Percentiles rank a stretch among this genome's conserved stretches.
These are phyloP conservation scores for Dictyostelium citrinum DNA, from an alignment of 78 protist species.

Conservation along the genomic window DNA sequence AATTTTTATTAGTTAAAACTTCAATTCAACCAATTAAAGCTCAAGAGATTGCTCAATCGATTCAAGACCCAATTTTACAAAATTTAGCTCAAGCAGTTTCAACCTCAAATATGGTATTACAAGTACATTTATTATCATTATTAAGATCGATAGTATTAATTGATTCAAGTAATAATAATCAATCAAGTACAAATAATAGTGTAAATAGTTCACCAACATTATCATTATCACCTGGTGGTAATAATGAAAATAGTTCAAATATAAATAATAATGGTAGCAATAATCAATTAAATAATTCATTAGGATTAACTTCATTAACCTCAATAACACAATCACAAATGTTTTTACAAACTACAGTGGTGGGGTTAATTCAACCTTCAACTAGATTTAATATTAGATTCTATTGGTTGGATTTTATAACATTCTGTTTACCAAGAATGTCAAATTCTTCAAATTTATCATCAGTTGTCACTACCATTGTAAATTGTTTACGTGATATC, in stretches of 20 bases:
- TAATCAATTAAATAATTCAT: background rate
- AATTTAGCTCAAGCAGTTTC: constrained; percentile 72
- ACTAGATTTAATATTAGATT: constrained; percentile 65
- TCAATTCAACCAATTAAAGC: constrained; percentile 41
- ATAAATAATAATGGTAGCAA: background rate
- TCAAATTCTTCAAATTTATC: constrained; percentile 19
- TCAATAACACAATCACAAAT: constrained; percentile 67
- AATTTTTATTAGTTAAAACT: constrained; percentile 35
- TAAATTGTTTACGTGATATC: constrained; percentile 75
- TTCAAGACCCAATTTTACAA: constrained; percentile 72
- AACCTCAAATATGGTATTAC: constrained; percentile 58
- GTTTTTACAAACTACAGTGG: constrained; percentile 75
- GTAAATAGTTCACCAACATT: background rate
- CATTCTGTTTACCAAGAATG: constrained; percentile 74
- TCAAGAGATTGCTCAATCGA: constrained; percentile 51
- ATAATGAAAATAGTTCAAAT: background rate
- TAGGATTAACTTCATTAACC: constrained; percentile 2
- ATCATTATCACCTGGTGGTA: background rate
- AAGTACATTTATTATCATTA: constrained; percentile 60
- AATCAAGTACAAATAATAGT: background rate
- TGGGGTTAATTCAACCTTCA: constrained; percentile 71
- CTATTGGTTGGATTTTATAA: constrained; percentile 78
- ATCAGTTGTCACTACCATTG: constrained; percentile 20
- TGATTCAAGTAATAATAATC: constrained; percentile 3
- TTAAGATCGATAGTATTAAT: constrained; percentile 58